Conservation (phyloP, 805 yeast genomes). For the Saturnispora bothae region DNA sequence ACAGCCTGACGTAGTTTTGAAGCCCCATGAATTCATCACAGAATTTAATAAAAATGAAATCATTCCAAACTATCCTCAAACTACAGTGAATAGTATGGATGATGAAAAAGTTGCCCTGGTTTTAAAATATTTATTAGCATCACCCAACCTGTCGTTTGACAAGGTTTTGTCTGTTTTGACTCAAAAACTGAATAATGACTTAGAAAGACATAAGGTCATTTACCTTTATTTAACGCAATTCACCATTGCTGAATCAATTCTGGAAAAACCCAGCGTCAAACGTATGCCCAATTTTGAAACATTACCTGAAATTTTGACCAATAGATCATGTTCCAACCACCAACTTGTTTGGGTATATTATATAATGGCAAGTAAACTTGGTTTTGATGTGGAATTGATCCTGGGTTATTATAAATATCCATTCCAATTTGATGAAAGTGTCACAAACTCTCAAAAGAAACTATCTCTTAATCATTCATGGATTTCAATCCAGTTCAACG, state of each 20-base stretch:
- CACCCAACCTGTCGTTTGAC: slow-evolving; percentile 26
- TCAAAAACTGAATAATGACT: slow-evolving; percentile 38
- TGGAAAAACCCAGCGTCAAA: slow-evolving; percentile 25
- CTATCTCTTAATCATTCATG: slow-evolving; percentile 73
- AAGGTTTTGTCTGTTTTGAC: slow-evolving; percentile 40
- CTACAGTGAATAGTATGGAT: slow-evolving; percentile 18
- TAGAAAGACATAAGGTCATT: slow-evolving; percentile 57
- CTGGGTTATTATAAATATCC: slow-evolving; percentile 81
- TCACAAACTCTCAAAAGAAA: slow-evolving; percentile 27
- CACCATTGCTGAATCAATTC: slow-evolving; percentile 30
- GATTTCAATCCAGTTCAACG: slow-evolving; percentile 68
- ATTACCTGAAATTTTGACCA: slow-evolving; percentile 21
- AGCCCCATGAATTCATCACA: slow-evolving; percentile 44
- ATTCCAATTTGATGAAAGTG: slow-evolving; percentile 37
- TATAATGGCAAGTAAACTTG: slow-evolving; percentile 57
- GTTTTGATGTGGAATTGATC: slow-evolving; percentile 65
- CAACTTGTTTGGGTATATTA: slow-evolving; percentile 73
- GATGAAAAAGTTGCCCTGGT: slow-evolving; percentile 3
- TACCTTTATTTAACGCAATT: slow-evolving; percentile 52
- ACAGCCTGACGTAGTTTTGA: slow-evolving; percentile 50
- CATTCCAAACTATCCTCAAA: slow-evolving; percentile 7
- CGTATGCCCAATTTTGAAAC: slow-evolving; percentile 19
- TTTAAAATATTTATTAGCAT: slow-evolving; percentile 34
- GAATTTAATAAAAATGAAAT: slow-evolving; percentile 39
- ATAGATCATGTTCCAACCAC: slow-evolving; percentile 28